These are phyloP conservation scores for Coemansia sp. DNA, from an alignment of 192 early-diverging fungal species.

Conservation along the genomic window DNA sequence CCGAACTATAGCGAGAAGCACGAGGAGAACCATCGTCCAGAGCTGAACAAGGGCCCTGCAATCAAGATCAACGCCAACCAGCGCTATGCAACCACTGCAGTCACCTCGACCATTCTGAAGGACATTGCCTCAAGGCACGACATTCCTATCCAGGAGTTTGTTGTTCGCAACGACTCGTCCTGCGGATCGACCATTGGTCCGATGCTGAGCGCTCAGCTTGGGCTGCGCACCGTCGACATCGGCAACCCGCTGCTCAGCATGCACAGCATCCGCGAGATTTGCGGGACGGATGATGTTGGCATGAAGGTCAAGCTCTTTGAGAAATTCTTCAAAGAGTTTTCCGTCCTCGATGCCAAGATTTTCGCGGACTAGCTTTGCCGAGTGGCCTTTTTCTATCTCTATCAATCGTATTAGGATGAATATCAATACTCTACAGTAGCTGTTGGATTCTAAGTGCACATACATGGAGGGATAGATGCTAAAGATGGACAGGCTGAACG, in stretches of 20 bases:
- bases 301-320: conserved; percentile 84
- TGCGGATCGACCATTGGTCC: conserved; percentile 99
- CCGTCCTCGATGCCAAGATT: conserved; percentile 53
- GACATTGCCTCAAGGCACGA: conserved; percentile 75
- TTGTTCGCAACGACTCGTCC: conserved; percentile 90
- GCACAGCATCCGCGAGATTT: conserved; percentile 95
- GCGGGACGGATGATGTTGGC: conserved; percentile 86
- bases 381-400: neutral
- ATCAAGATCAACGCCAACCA: conserved; percentile 99
- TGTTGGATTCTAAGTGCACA: no score
- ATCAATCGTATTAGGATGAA: neutral
- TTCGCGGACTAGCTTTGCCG: conserved; percentile 40
- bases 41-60: conserved; percentile 91
- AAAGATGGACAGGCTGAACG: neutral
- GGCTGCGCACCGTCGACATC: conserved; percentile 94
- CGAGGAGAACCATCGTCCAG: conserved; percentile 90
- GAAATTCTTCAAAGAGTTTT: conserved; percentile 58
- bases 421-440: neutral
- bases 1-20: conserved; percentile 93
- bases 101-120: conserved; percentile 70
- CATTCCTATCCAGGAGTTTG: conserved; percentile 88
- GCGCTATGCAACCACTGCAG: conserved; percentile 79
- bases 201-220: conserved; percentile 91
- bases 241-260: conserved; percentile 96
- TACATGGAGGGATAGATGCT: no score